These are phyloP conservation scores for Rubus idaeus DNA, from an alignment of 306 rosid genomes.

Conservation along the genomic window DNA sequence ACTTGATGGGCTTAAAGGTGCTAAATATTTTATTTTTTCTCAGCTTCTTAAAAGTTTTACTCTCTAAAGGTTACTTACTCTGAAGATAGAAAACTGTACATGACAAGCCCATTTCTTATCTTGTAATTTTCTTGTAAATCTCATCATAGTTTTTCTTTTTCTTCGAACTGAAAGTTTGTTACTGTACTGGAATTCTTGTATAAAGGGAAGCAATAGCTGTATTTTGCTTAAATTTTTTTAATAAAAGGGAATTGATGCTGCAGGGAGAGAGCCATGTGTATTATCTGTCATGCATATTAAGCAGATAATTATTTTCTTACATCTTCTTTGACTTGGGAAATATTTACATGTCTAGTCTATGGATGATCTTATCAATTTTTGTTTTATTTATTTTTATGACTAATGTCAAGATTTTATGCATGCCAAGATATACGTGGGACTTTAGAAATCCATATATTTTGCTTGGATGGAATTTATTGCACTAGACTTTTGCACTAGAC, in stretches of 20 bases:
- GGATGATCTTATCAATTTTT: too few species aligned
- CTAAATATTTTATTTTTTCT: not conserved
- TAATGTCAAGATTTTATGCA: too few species aligned
- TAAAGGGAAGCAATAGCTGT: constrained; percentile 1
- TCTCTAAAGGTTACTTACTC: constrained; percentile 2
- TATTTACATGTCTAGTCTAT: not conserved
- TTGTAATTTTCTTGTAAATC: constrained; percentile 38
- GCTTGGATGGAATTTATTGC: not conserved
- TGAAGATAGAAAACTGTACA: constrained; percentile 33
- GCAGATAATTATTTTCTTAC: not conserved
- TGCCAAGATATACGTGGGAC: not conserved
- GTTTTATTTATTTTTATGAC: too few species aligned
- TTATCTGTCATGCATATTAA: not conserved
- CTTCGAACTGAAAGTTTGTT: constrained; percentile 12
- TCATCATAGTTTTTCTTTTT: constrained; percentile 10
- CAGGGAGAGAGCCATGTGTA: not conserved
- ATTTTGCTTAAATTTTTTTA: not conserved
- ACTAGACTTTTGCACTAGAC: not conserved
- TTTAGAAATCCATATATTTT: not conserved
- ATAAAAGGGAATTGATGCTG: not conserved
- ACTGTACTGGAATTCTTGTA: not conserved
- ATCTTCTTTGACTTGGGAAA: not conserved
- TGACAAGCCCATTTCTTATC: constrained; percentile 24
- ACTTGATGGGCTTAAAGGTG: constrained; percentile 1
- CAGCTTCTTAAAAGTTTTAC: not conserved